A percentile compares a stretch with the other conserved stretches of the same genome.
Conservation (phyloP, 2,329 filamentous ascomycete species). For the Plenodomus biglobosus region DNA sequence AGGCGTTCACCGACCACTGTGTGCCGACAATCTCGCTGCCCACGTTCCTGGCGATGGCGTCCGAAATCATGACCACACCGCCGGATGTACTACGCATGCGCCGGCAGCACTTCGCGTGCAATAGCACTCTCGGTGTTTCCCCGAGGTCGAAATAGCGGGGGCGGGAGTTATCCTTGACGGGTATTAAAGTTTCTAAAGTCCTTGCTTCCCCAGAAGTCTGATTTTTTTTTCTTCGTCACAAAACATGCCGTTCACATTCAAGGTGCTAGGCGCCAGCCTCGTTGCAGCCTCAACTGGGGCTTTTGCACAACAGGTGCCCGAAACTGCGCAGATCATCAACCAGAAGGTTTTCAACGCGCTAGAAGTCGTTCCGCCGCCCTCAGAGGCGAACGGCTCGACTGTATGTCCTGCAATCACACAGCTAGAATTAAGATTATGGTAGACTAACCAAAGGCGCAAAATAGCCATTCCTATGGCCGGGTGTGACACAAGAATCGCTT, state of each 20-base stretch:
- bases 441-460: neutral
- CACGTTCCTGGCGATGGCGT: neutral
- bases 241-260: conserved; percentile 12
- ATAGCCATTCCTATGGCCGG: conserved; percentile 25
- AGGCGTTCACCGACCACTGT: neutral
- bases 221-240: too few species aligned
- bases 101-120: neutral
- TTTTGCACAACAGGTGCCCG: conserved; percentile 21
- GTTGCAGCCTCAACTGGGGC: conserved; percentile 8
- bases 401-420: conserved; percentile 9
- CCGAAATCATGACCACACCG: neutral
- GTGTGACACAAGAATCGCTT: conserved; percentile 22
- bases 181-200: neutral
- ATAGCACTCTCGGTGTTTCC: neutral
- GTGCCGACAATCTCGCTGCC: neutral
- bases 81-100: neutral
- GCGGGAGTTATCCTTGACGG: neutral
- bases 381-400: conserved; percentile 19
- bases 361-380: conserved; percentile 19
- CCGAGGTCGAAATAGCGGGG: neutral
- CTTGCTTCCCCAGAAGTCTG: neutral
- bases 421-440: conserved; percentile 2
- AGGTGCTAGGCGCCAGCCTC: conserved; percentile 9
- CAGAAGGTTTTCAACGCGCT: conserved; percentile 27
- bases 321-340: conserved; percentile 23